Conservation (phyloP, 768 basidiomycete species). For the Paxillus involutus region DNA sequence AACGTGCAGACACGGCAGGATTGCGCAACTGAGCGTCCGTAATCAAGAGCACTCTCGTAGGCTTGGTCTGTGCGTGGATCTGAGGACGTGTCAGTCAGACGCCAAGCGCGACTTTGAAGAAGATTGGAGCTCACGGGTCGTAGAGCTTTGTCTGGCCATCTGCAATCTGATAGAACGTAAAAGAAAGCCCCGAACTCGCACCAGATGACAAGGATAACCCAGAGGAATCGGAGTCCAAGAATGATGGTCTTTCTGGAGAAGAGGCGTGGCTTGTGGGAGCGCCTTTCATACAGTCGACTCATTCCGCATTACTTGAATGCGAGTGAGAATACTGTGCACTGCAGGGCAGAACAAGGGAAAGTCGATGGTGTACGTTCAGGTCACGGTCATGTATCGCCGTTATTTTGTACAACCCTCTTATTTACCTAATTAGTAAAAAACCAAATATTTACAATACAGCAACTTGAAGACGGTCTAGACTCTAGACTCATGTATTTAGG, state of each 20-base stretch:
- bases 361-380: too few species aligned
- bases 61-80: slow-evolving; percentile 17
- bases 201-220: slow-evolving; percentile 61
- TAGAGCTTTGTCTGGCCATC: slow-evolving; percentile 51
- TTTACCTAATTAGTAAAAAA: slow-evolving; percentile 12
- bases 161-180: slow-evolving; percentile 56
- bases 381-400: too few species aligned
- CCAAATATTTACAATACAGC: not conserved
- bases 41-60: slow-evolving; percentile 63
- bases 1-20: slow-evolving; percentile 32
- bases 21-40: slow-evolving; percentile 65
- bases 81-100: slow-evolving; percentile 10
- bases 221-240: slow-evolving; percentile 47
- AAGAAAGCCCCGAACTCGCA: slow-evolving; percentile 63
- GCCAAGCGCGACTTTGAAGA: slow-evolving; percentile 3
- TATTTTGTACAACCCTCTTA: not conserved
- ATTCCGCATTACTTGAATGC: slow-evolving; percentile 25
- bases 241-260: slow-evolving; percentile 32
- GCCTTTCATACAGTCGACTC: too few species aligned
- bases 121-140: slow-evolving; percentile 22
- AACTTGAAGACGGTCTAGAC: too few species aligned
- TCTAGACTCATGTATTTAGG: too few species aligned
- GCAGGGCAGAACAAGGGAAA: not conserved
- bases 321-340: not conserved
- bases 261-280: slow-evolving; percentile 24